These are phyloP conservation scores for Dacryopinax spathularia DNA, from an alignment of 768 basidiomycete species.

Conservation along the genomic window DNA sequence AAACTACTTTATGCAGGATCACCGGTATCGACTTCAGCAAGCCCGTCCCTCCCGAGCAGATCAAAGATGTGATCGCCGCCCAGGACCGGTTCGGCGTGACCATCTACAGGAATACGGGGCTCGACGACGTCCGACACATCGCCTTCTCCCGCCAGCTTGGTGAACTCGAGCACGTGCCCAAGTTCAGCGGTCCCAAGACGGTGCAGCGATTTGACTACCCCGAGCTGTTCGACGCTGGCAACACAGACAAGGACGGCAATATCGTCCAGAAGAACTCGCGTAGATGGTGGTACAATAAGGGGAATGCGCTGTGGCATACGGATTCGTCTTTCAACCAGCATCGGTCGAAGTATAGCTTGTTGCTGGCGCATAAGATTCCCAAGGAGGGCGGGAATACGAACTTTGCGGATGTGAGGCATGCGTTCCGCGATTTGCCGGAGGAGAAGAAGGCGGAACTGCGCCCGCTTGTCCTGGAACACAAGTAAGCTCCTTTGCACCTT, in stretches of 20 bases:
- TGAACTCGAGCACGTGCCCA: constrained; percentile 16
- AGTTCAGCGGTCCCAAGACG: constrained; percentile 16
- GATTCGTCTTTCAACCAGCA: constrained; percentile 18
- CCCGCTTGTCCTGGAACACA: constrained; percentile 15
- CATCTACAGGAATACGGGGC: constrained; percentile 21
- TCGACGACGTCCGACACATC: constrained; percentile 19
- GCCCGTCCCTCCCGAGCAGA: constrained; percentile 16
- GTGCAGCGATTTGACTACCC: constrained; percentile 15
- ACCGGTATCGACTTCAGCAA: constrained; percentile 20
- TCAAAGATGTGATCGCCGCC: constrained; percentile 13
- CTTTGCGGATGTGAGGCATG: constrained; percentile 18
- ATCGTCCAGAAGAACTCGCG: constrained; percentile 12
- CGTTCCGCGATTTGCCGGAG: constrained; percentile 18
- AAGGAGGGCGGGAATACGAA: constrained; percentile 19
- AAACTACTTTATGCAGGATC: constrained; percentile 9
- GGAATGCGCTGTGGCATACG: constrained; percentile 18
- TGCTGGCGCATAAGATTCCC: constrained; percentile 19
- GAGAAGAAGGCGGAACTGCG: constrained; percentile 16
- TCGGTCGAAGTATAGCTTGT: constrained; percentile 15
- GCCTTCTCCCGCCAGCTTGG: constrained; percentile 17
- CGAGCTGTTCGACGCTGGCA: constrained; percentile 19
- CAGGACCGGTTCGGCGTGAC: constrained; percentile 18
- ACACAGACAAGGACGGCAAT: constrained; percentile 16
- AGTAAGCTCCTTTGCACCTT: background rate
- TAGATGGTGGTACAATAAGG: constrained; percentile 15